Base-by-base conservation (phyloP, 305 asterid species). In the Solanum chacoense region DNA sequence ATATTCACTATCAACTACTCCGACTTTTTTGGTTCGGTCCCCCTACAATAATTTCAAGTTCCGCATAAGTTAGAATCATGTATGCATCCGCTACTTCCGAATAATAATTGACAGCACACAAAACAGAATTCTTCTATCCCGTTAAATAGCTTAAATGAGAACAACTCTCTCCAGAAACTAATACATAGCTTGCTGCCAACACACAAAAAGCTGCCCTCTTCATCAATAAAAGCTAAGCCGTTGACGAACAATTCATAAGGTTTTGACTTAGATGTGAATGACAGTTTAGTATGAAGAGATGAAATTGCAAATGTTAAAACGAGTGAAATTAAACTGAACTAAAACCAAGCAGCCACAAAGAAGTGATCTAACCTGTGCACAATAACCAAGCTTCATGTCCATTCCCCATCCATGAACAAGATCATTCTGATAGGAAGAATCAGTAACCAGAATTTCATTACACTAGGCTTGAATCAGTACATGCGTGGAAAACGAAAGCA, bases 401-500 rank as follows among this genome's bases (percentile, higher is more conserved):
- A 96, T 88, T 88, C 99, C 99, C 99, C 99, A 98, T 90, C 99
- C 99, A 89, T 94, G 99, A 89, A 98, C 98, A 89, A 98, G 99
- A 93, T 98, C 99, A 91, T 94, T 98, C 99, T 98, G 95, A 78
- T 90, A 88, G 86, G 88, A 87, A 84, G 79, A 73, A 75, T 85
- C 80, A 36, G 16, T 81, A 89, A 92, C 36, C 73, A 84, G 75
- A 79, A 42, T 75, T 59, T 86, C 31, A 85, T 85, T 79, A 13
- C 40, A 6, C 1, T 45, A 29, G 10, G 71, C 11, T 42, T 5
- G 6, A 40, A 26, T 28, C 69, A 28, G 37, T 29, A 81, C 24
- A 29, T 4, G 40, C 4, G 6, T 11, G 11, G 4, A 45, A 45
- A 45, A 83, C 3, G 3, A 59, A 84, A 84, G 74, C 45, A 55